A percentile compares a stretch with the other conserved stretches of the same genome.
phyloP scores from a whole-genome alignment of 257 asterid species.

The Rubia yunnanensis region DNA sequence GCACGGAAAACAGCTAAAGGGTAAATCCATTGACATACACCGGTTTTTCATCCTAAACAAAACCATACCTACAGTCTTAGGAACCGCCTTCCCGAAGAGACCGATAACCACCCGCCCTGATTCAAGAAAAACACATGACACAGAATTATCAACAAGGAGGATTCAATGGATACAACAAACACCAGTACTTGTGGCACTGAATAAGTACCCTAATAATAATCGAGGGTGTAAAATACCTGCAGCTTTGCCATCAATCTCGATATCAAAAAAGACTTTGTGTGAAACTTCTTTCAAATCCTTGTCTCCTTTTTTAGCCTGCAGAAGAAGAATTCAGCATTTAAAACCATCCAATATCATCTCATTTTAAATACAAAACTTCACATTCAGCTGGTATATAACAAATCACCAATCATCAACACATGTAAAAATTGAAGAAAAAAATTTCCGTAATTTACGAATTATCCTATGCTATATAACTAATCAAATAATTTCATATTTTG shows the following conservation, averaged over 20 bases:
- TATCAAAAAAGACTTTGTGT: slow-evolving; percentile 66
- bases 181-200: neutral
- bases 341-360: neutral
- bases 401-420: neutral
- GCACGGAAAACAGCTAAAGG: neutral
- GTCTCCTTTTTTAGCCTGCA: slow-evolving; percentile 73
- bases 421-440: no score
- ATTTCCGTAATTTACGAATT: no score
- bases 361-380: neutral
- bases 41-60: slow-evolving; percentile 2
- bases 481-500: neutral
- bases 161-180: neutral
- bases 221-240: slow-evolving; percentile 62
- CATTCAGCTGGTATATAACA: neutral
- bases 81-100: slow-evolving; percentile 89
- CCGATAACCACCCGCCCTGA: slow-evolving; percentile 89
- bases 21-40: slow-evolving; percentile 5
- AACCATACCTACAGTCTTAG: slow-evolving; percentile 79
- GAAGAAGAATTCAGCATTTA: neutral
- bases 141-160: neutral
- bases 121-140: slow-evolving; percentile 8
- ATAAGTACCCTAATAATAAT: neutral
- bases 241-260: slow-evolving; percentile 78
- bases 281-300: slow-evolving; percentile 69
- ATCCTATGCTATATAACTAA: no score